phyloP scores from a whole-genome alignment of 768 basidiomycete genomes.

The Tubosaeta sp. region DNA sequence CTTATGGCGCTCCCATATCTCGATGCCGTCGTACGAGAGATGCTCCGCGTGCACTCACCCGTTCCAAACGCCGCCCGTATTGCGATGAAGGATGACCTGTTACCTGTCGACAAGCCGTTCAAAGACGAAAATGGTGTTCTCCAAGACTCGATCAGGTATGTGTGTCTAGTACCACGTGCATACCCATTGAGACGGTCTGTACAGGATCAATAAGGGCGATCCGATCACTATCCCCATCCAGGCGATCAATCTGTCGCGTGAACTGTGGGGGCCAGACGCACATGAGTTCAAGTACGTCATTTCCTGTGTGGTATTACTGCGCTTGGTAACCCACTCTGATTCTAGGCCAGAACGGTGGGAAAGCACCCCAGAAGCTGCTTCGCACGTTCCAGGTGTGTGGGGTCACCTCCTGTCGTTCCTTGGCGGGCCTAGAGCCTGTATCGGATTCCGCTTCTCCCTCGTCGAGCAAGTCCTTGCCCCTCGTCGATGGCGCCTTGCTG shows the following conservation, averaged over 20 bases:
- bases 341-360: background rate
- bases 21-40: slow-evolving; percentile 62
- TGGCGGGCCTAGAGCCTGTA: background rate
- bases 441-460: background rate
- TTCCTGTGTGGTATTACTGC: background rate
- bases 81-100: slow-evolving; percentile 48
- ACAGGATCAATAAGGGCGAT: background rate
- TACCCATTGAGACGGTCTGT: background rate
- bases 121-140: background rate
- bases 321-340: background rate
- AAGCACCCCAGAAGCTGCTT: background rate
- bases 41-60: slow-evolving; percentile 47
- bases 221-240: background rate
- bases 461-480: background rate
- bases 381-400: background rate
- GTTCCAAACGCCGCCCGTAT: slow-evolving; percentile 41
- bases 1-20: slow-evolving; percentile 64
- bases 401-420: background rate
- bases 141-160: background rate
- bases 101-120: slow-evolving; percentile 31
- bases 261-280: background rate
- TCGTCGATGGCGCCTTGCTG: background rate
- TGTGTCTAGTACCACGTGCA: background rate
- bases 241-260: background rate
- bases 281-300: background rate